Conservation (phyloP, 192 early-diverging fungal species). For the Coemansia sp. region DNA sequence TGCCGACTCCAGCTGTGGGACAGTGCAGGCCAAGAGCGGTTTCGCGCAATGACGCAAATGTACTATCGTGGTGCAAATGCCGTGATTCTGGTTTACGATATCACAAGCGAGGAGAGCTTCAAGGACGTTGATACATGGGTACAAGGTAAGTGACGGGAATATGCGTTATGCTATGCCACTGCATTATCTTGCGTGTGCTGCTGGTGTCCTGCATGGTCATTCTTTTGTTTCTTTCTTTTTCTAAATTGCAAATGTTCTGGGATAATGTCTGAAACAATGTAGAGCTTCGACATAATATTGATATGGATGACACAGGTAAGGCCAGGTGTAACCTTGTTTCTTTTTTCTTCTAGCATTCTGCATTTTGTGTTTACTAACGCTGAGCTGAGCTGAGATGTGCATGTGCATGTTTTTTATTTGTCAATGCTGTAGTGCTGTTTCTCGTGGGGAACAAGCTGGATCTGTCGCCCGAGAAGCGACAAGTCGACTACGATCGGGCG, state of each 20-base stretch:
- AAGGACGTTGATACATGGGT: constrained; percentile 70
- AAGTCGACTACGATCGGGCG: constrained; percentile 59
- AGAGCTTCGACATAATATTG: constrained; percentile 66
- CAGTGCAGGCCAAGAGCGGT: constrained; percentile 71
- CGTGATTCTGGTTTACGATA: constrained; percentile 71
- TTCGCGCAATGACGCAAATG: constrained; percentile 75
- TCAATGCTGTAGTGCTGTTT: constrained; percentile 58
- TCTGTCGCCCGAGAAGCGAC: constrained; percentile 60
- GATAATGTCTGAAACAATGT: constrained; percentile 1
- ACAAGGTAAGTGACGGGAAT: constrained; percentile 24
- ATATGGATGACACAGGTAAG: constrained; percentile 63
- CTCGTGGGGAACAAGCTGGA: constrained; percentile 75
- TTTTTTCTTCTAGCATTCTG: background rate
- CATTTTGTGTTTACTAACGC: background rate
- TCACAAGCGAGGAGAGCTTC: constrained; percentile 71
- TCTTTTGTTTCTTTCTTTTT: background rate
- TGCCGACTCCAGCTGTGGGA: constrained; percentile 78
- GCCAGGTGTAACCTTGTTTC: background rate
- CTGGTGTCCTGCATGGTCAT: background rate
- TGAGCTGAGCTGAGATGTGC: background rate
- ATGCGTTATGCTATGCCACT: background rate
- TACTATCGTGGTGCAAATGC: constrained; percentile 76
- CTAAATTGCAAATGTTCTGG: background rate
- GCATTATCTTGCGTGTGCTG: background rate
- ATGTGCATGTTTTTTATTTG: background rate